phyloP scores from a whole-genome alignment of 306 rosid species.

The Quercus wislizeni region DNA sequence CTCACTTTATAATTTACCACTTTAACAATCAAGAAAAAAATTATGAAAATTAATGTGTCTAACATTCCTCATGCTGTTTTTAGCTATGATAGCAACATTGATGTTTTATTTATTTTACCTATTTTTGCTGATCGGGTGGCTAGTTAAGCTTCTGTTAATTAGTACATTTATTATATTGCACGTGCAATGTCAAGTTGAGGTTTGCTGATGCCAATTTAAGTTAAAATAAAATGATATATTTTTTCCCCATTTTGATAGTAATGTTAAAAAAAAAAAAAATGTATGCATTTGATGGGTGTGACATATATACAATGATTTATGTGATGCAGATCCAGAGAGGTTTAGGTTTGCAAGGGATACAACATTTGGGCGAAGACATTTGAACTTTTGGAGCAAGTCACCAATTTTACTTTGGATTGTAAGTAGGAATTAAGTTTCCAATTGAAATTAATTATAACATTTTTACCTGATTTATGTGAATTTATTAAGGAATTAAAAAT shows the following conservation, averaged over 20 bases:
- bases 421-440: constrained; percentile 10
- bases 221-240: no score
- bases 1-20: no score
- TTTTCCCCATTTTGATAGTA: background rate
- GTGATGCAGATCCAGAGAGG: constrained; percentile 69
- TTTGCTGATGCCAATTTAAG: no score
- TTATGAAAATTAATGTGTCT: no score
- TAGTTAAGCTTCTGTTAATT: no score
- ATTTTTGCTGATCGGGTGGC: no score
- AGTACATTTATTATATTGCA: no score
- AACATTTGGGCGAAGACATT: constrained; percentile 78
- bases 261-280: background rate
- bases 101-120: no score
- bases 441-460: background rate
- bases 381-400: constrained; percentile 58
- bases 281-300: background rate
- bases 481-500: background rate
- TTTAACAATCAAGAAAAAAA: no score
- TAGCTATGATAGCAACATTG: no score
- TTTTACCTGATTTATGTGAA: background rate
- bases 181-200: no score
- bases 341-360: constrained; percentile 89
- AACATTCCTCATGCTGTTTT: no score
- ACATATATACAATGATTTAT: background rate
- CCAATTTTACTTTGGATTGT: constrained; percentile 61